A percentile compares a stretch with the other conserved stretches of the same genome.
Evolutionary conservation across 2,329 filamentous ascomycete genomes (phyloP).

Genomic region (Pseudocercospora pini-densiflorae): DNA sequence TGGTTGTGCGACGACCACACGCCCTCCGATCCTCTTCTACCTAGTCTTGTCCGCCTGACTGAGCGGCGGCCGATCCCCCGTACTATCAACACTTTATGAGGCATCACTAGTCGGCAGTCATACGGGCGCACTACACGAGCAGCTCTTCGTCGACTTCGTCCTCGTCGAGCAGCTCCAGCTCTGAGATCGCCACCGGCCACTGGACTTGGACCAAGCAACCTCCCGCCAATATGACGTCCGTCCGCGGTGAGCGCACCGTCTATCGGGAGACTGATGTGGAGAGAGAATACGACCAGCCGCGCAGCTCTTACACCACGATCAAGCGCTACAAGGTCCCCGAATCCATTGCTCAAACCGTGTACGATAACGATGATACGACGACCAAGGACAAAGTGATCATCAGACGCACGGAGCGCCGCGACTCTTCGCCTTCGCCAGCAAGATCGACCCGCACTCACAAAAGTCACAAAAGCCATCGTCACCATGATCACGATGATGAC

Average conservation of each 20-base stretch:
- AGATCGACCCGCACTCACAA: conserved; percentile 20
- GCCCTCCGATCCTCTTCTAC: neutral
- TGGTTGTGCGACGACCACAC: no score
- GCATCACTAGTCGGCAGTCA: neutral
- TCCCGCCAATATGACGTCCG: conserved; percentile 40
- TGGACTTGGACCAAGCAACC: neutral
- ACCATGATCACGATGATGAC: conserved; percentile 29
- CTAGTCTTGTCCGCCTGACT: neutral
- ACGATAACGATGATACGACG: conserved; percentile 39
- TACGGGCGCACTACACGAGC: neutral
- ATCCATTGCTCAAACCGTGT: conserved; percentile 41
- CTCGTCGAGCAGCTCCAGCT: conserved; percentile 8
- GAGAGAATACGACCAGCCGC: conserved; percentile 48
- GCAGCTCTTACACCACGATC: conserved; percentile 58
- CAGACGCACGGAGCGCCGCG: conserved; percentile 32
- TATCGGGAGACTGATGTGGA: conserved; percentile 52
- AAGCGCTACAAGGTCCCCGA: conserved; percentile 64
- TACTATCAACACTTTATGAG: neutral
- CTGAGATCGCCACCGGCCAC: neutral
- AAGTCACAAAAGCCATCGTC: conserved; percentile 17
- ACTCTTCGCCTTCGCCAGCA: conserved; percentile 23
- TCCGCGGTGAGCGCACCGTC: conserved; percentile 42
- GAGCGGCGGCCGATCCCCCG: neutral
- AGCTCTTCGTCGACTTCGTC: conserved; percentile 7
- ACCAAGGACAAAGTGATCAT: conserved; percentile 55